These are phyloP conservation scores for Solanum lignicaule DNA, from an alignment of 257 asterid genomes.

Conservation along the genomic window DNA sequence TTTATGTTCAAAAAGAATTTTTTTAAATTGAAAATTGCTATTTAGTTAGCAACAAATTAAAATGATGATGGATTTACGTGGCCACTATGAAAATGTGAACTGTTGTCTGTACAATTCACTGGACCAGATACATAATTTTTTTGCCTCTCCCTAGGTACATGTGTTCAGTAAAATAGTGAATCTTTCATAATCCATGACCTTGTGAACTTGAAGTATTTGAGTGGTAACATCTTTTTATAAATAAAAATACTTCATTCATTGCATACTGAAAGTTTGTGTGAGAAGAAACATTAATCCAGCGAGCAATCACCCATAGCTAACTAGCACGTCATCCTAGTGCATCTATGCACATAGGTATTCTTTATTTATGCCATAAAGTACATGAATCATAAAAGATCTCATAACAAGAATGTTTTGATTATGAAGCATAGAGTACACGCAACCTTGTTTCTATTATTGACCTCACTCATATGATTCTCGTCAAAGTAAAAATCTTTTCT, in stretches of 20 bases:
- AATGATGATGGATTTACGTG: slow-evolving; percentile 52
- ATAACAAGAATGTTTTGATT: neutral
- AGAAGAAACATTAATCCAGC: neutral
- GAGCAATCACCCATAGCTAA: neutral
- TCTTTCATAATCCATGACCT: neutral
- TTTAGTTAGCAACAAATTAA: neutral
- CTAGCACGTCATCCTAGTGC: neutral
- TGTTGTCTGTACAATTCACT: slow-evolving; percentile 76
- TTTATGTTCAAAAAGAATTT: too few relatives aligned
- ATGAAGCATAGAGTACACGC: neutral
- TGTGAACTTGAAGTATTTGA: neutral
- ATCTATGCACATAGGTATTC: neutral
- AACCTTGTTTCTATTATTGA: neutral
- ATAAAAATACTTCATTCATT: neutral
- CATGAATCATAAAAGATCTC: neutral
- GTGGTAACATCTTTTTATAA: neutral
- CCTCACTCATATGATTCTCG: neutral
- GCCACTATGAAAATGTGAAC: slow-evolving; percentile 80
- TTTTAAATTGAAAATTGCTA: too few relatives aligned
- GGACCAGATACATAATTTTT: slow-evolving; percentile 50
- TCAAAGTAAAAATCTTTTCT: neutral
- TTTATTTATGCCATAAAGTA: neutral
- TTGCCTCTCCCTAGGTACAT: neutral
- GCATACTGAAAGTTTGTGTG: neutral
- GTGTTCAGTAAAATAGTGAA: neutral